Base-by-base conservation (phyloP, 2,329 filamentous ascomycete species). In the Hymenoscyphus albidus region DNA sequence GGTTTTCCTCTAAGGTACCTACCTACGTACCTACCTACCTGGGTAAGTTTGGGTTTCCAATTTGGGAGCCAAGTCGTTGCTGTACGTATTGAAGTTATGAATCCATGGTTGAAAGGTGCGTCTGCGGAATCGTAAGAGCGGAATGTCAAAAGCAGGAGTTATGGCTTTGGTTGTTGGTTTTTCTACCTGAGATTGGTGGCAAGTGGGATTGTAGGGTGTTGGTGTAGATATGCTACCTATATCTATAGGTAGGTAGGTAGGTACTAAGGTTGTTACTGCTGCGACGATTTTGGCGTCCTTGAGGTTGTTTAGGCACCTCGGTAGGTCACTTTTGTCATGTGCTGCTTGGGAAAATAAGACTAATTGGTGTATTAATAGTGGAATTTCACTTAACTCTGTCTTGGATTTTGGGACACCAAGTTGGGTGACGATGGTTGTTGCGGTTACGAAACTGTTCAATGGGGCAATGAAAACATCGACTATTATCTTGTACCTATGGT, bases 51-150 rank as follows among this genome's bases (percentile, higher is more conserved):
- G 1, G 63, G 61, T 3, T 59, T 63, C 56, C 66, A 69, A 62
- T 69, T 68, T 39, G 65, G 65, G 7, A 64, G 65, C 38, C 64
- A 64, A 39, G 54, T 70, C 22, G 48, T 69, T 4, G 48, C 62
- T 7, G 63, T 70, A 55, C 51, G 63, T 2, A 65, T 70, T 13
- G 68, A 70, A 62, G 62, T 69, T n/a, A 65, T 68, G 60, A 67
- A 70, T 69, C 63, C 61, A 5, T 61, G 40, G 35, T 65, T 68
- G 42, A 65, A 66, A 58, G 57, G 12, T 16, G 64, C 61, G 13
- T 62, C 58, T 39, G 63, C 64, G 22, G 65, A 55, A 35, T 65
- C 65, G 18, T 60, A 67, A 55, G 67, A 66, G 59, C 65, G 54
- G 22, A 65, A 62, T 61, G 67, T 68, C 6, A 66, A 67, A 62